phyloP scores from a whole-genome alignment of 805 yeast genomes.

The Wickerhamiella sergipiensis region DNA sequence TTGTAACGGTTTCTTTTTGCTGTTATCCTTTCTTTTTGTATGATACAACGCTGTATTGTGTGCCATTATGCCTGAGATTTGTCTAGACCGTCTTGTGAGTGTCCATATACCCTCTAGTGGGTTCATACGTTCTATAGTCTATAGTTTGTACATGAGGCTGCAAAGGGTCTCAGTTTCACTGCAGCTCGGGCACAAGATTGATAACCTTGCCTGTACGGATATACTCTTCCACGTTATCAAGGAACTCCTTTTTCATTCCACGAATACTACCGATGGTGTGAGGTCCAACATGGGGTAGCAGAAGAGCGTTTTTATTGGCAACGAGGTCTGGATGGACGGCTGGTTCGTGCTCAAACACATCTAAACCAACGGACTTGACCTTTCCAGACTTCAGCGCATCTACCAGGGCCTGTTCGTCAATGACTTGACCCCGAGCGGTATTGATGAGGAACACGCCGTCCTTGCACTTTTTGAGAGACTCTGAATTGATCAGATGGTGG shows the following conservation, averaged over 20 bases:
- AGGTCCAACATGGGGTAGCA: constrained; percentile 45
- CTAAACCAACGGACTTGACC: constrained; percentile 40
- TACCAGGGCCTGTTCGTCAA: constrained; percentile 39
- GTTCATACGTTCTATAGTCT: too few species aligned
- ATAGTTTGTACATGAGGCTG: too few species aligned
- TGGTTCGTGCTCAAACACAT: constrained; percentile 51
- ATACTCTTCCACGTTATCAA: constrained; percentile 48
- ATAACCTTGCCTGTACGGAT: constrained; percentile 54
- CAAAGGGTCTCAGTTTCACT: neutral
- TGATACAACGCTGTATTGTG: too few species aligned
- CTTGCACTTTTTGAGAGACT: constrained; percentile 35
- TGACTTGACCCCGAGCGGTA: constrained; percentile 48
- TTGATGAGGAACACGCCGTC: constrained; percentile 41
- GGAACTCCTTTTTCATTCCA: constrained; percentile 69
- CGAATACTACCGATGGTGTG: constrained; percentile 32
- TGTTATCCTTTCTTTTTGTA: too few species aligned
- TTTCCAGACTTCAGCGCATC: constrained; percentile 36
- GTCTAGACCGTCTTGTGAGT: too few species aligned
- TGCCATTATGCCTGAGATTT: too few species aligned
- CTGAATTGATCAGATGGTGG: constrained; percentile 34
- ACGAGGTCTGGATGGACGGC: constrained; percentile 34
- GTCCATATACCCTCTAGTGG: too few species aligned
- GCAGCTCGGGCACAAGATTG: constrained; percentile 31
- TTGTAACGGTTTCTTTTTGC: constrained; percentile 1
- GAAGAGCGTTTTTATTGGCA: constrained; percentile 32